Base-by-base conservation (phyloP, 2,329 filamentous ascomycete genomes). In the Aspergillus oerlinghausenensis region DNA sequence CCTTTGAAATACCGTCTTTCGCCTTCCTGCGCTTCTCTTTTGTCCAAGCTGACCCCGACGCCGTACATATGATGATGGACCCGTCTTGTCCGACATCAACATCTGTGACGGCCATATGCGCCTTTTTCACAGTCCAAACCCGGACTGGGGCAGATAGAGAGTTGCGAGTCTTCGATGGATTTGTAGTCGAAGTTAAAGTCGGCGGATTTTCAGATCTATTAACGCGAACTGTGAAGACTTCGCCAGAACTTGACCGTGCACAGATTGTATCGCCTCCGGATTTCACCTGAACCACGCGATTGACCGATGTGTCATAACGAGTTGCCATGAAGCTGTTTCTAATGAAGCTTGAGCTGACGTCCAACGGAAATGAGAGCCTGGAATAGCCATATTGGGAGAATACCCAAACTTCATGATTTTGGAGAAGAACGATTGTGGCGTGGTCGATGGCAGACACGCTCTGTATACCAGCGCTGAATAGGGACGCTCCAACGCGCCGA, bases 361-460 rank as follows among this genome's bases (percentile, higher is more conserved):
- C 89, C 35, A 90, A 79, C 0, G 91, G 89, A 61, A 97, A 96
- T 49, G 85, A 86, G 54, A 97, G 81, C 61, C 91, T 90, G n/a
- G 92, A 91, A 70, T 96, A 97, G 4, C 93, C 93, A 67, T 96
- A 97, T 63, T 95, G 95, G 0, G 92, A 93, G 66, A 99, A 96
- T 0, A 99, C 88, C 81, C 89, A 95, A 9, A 97, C 91, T 21
- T 92, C 91, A 63, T 89, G 87, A 64, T 92, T 96, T 50, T 92
- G 88, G 3, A 99, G 82, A 28, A 99, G 77, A 60, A 92, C 88
- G 1, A 88, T 87, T 0, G 94, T 97, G 6, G 94, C 94, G 63
- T 87, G 88, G 68, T 97, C 93, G 57, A 95, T 96, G 3, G 92
- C 93, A 0, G 90, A 89, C 0, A 94, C 90, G 70, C 88, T 89